phyloP scores from a whole-genome alignment of 129 eudicot species.

The Tagetes patula region DNA sequence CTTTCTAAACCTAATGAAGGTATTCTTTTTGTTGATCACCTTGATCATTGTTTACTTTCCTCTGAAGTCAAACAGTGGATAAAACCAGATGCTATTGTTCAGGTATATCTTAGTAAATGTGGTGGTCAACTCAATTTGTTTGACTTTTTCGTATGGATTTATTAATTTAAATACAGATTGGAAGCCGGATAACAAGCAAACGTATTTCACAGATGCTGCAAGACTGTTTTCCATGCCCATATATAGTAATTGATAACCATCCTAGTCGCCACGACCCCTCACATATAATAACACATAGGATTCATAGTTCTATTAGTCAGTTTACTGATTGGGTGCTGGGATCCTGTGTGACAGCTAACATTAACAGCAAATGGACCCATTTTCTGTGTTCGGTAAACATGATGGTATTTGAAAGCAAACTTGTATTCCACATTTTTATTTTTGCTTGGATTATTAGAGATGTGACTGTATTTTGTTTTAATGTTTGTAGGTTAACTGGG shows the following conservation, averaged over 20 bases:
- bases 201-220: conserved; percentile 77
- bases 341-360: conserved; percentile 32
- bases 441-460: background rate
- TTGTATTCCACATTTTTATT: background rate
- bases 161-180: conserved; percentile 55
- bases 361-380: conserved; percentile 47
- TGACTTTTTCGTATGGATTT: conserved; percentile 7
- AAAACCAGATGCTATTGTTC: conserved; percentile 71
- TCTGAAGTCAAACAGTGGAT: conserved; percentile 55
- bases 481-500: conserved; percentile 66
- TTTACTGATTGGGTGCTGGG: conserved; percentile 55
- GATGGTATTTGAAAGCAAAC: conserved; percentile 42
- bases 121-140: conserved; percentile 9
- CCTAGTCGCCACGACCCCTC: conserved; percentile 93
- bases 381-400: conserved; percentile 51
- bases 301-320: conserved; percentile 51
- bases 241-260: conserved; percentile 78
- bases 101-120: conserved; percentile 55
- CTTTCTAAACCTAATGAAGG: conserved; percentile 37
- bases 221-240: conserved; percentile 58
- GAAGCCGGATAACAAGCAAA: conserved; percentile 86
- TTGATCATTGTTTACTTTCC: conserved; percentile 73
- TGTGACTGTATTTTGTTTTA: background rate
- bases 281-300: conserved; percentile 81
- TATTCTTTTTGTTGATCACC: conserved; percentile 76